Evolutionary conservation across 2,329 filamentous ascomycete species (phyloP).

Genomic region (Ambrosiella xylebori): DNA sequence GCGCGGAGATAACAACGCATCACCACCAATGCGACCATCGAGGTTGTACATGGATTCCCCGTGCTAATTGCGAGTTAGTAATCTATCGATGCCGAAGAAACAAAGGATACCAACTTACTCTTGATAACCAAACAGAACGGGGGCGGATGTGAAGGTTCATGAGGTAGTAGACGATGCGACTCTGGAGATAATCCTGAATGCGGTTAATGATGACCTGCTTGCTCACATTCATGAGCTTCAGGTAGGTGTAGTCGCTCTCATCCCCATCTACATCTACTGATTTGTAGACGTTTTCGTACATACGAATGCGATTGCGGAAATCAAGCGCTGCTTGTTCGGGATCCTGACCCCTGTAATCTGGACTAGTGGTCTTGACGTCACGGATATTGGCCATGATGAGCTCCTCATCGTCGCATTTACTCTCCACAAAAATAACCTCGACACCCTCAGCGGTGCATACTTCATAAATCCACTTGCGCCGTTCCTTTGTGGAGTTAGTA

Average conservation of each 20-base stretch:
- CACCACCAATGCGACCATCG: slow-evolving; percentile 78
- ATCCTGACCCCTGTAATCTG: slow-evolving; percentile 87
- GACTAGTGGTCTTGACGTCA: slow-evolving; percentile 91
- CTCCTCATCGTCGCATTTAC: slow-evolving; percentile 87
- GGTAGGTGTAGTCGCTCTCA: slow-evolving; percentile 76
- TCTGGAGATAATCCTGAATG: slow-evolving; percentile 92
- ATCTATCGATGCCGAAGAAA: neutral
- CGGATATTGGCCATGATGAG: slow-evolving; percentile 97
- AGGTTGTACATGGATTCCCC: slow-evolving; percentile 91
- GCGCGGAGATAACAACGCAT: slow-evolving; percentile 69
- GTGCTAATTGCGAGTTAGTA: slow-evolving; percentile 38
- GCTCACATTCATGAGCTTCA: slow-evolving; percentile 94
- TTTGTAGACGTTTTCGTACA: slow-evolving; percentile 95
- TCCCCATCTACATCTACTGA: slow-evolving; percentile 68
- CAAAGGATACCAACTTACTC: slow-evolving; percentile 37
- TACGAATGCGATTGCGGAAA: slow-evolving; percentile 84
- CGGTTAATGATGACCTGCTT: slow-evolving; percentile 95
- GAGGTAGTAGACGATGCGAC: slow-evolving; percentile 89
- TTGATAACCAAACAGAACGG: slow-evolving; percentile 87
- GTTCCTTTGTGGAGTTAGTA: slow-evolving; percentile 84
- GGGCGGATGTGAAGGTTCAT: slow-evolving; percentile 98
- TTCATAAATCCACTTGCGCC: slow-evolving; percentile 81
- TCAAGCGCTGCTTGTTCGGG: slow-evolving; percentile 80
- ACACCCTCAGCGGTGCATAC: slow-evolving; percentile 58
- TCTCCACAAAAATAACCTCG: slow-evolving; percentile 90